These are phyloP conservation scores for Platanthera guangdongensis DNA, from an alignment of 106 monocot genomes.

Conservation along the genomic window DNA sequence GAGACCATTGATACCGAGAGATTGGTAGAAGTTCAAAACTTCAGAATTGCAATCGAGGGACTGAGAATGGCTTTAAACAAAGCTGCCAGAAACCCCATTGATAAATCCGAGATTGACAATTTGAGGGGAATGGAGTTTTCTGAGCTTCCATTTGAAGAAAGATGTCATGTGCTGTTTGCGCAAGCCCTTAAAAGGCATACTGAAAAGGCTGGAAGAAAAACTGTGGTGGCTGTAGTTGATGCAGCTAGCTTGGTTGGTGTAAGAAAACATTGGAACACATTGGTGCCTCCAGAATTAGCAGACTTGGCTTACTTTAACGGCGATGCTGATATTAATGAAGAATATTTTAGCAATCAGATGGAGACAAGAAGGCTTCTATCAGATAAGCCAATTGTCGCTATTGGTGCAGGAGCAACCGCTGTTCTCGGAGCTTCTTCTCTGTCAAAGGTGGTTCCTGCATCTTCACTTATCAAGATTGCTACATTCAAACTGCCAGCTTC, in stretches of 20 bases:
- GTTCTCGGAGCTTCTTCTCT: conserved; percentile 73
- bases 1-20: conserved; percentile 22
- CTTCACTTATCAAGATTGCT: conserved; percentile 55
- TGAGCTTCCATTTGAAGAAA: conserved; percentile 66
- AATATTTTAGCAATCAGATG: not conserved
- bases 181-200: conserved; percentile 53
- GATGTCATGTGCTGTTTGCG: conserved; percentile 51
- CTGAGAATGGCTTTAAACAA: conserved; percentile 53
- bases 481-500: conserved; percentile 33
- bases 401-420: conserved; percentile 82
- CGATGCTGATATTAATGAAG: conserved; percentile 13
- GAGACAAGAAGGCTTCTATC: conserved; percentile 33
- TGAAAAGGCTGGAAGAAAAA: conserved; percentile 34
- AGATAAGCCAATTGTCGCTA: conserved; percentile 64
- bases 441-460: conserved; percentile 59
- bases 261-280: conserved; percentile 76
- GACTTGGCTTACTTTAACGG: conserved; percentile 24
- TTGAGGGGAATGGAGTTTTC: conserved; percentile 27
- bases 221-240: conserved; percentile 82
- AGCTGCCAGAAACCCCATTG: conserved; percentile 34
- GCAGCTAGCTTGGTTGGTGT: conserved; percentile 58
- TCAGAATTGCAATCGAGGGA: conserved; percentile 42
- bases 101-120: conserved; percentile 17
- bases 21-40: conserved; percentile 39
- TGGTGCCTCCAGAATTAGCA: conserved; percentile 43